Evolutionary conservation across 805 yeast species (phyloP), one percentile per base, ranked within the genome.

Genomic region (Metschnikowia dekortorum): DNA sequence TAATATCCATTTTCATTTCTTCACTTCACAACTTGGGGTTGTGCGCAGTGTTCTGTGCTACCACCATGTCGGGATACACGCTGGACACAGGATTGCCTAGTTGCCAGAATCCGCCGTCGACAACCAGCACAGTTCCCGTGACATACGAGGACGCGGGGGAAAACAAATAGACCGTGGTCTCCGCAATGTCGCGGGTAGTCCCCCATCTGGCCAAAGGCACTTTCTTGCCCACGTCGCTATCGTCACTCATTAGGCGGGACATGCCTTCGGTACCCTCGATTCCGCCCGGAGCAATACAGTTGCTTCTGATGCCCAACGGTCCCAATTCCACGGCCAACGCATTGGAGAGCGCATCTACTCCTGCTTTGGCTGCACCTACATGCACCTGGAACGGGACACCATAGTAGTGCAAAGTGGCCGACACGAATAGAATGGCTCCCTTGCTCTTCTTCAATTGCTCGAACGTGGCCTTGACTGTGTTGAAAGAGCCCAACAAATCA

Each of bases 361-460:
- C 98, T 1, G 97, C 96, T 69, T 92, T 92, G 2, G 97, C 97
- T 0, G 97, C 97, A 6, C 91, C 85, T 3, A 90, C 97, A 61
- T 92, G 97, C 6, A 83, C 61, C 69, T 92, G 97, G 71, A 86
- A 83, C 11, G 96, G 96, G 30, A 87, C 82, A 9, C 97, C 97
- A 59, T 82, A 80, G 67, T 87, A 88, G 68, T 92, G 97, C 53
- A 92, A 76, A 2, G 97, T 91, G 2, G 98, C 95, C 44, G 91
- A 81, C 16, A 92, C 87, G 59, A 91, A 89, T 10, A 91, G 57
- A 13, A 89, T 74, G 2, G 82, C 69, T 28, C 98, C 97, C 66
- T 81, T 82, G 59, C 78, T 79, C 61, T 78, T 73, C 43, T 77
- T 71, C 55, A 91, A 76, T 64, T 87, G 79, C 35, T 79, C 80